Base-by-base conservation (phyloP, 495 filamentous ascomycete genomes). In the Paragyromitra xinjiangensis region DNA sequence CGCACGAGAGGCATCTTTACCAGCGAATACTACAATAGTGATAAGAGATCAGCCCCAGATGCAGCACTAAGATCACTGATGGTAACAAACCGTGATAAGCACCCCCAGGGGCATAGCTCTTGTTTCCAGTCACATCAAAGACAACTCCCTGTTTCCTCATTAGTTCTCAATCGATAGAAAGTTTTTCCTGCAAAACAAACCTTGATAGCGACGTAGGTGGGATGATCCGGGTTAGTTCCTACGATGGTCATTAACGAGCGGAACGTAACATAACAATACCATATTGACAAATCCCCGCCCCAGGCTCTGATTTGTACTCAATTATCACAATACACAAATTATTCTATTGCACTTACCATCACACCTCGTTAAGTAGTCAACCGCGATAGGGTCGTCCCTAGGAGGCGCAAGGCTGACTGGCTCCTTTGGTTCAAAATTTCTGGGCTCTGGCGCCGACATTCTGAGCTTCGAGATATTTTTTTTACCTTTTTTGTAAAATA, bases 171-270 rank as follows among this genome's bases (percentile, higher is more conserved):
- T 29, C 14, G 37, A 45, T 16, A 12, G 37, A 37, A 3, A 59
- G 42, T n/a, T 9, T 34, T 71, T 68, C 71, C n/a, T 53, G 22
- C 62, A 40, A 40, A 22, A 67, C 71, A 63, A 81, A 88, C 88
- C 86, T 97, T 98, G 85, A 99, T 98, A 39, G 96, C 95, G 34
- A 99, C 94, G 78, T 94, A 93, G 29, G 91, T 94, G 40, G 93
- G 93, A 71, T 86, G 89, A 64, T 87, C 89, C 2, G 89, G 84
- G 69, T 91, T 89, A 84, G 85, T 84, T 64, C 87, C 89, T 91
- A 76, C 55, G 73, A 40, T 63, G 55, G 59, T 34, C 11, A 59
- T 75, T 67, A 73, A 59, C 24, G 48, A 64, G 29, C 50, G 19
- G 40, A 73, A 69, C 4, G 39, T 19, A 14, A 62, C 24, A 42